phyloP scores from a whole-genome alignment of 768 basidiomycete species.

The Lanmaoa rubissima region DNA sequence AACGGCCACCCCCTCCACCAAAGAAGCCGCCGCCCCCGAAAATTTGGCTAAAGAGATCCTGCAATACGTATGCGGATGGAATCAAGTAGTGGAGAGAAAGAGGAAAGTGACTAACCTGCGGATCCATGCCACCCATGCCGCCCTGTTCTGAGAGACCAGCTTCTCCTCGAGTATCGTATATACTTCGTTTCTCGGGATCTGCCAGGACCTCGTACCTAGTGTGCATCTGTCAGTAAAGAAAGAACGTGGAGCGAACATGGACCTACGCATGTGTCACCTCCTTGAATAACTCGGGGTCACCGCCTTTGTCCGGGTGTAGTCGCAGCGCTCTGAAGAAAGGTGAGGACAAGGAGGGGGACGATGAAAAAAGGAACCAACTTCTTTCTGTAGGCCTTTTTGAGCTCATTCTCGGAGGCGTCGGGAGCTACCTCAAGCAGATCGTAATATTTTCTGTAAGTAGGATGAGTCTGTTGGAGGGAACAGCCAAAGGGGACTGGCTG shows the following conservation, averaged over 20 bases:
- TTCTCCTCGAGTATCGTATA: constrained; percentile 92
- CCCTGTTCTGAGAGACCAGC: constrained; percentile 85
- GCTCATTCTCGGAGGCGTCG: constrained; percentile 75
- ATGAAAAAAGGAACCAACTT: constrained; percentile 49
- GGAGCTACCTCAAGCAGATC: constrained; percentile 87
- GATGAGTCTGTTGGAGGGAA: background rate
- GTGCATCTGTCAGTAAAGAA: background rate
- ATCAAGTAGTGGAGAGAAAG: background rate
- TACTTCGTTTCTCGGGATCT: constrained; percentile 73
- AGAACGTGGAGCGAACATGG: background rate
- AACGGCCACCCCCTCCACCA: constrained; percentile 60
- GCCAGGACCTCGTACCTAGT: constrained; percentile 91
- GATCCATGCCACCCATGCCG: constrained; percentile 95
- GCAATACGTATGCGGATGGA: background rate
- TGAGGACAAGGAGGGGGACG: constrained; percentile 3
- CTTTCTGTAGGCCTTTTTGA: constrained; percentile 96
- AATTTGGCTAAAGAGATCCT: constrained; percentile 96
- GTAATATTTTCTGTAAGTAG: constrained; percentile 71
- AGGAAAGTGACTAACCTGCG: constrained; percentile 59
- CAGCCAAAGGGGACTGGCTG: background rate
- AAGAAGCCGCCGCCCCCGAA: constrained; percentile 86
- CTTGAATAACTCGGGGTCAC: constrained; percentile 96
- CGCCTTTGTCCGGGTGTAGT: constrained; percentile 91
- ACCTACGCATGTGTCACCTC: constrained; percentile 94
- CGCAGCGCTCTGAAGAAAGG: constrained; percentile 62